Base-by-base conservation (phyloP, 441 rosid genomes). In the Lepidium campestre region DNA sequence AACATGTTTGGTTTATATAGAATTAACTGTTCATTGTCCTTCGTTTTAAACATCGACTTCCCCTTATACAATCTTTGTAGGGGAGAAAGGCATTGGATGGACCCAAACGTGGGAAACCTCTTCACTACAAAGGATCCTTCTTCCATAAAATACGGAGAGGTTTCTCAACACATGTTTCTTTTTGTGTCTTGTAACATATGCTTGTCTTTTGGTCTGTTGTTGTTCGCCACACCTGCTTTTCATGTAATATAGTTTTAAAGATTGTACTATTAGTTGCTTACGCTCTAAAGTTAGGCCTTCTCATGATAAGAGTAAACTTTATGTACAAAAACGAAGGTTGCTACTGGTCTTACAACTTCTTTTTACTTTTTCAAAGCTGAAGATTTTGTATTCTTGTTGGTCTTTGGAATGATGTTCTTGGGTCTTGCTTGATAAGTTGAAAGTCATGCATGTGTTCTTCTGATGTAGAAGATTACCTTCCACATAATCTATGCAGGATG, bases 191-290 rank as follows among this genome's bases (percentile, higher is more conserved):
- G n/a, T 78, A 78, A 71, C 57, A 71, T 75, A 79, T 90, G 86
- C 81, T 83, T 57, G 71, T 74, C 86, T 78, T 83, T 87, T 87
- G 77, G 97, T 87, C 77, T 53, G 85, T 86, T 91, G 78, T 85
- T 78, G 79, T 83, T 86, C 86, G 78, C 79, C 93, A 82, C 84
- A 81, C 81, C 93, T 93, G 89, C 93, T 85, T 91, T 88, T 87
- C 93, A 79, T 90, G 91, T 93, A 88, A 86, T 87, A 60, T 93
- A 84, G 96, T 89, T 91, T 90, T 93, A 80, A 80, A 93, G 98
- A 96, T 91, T 87, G 96, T 87, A 79, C 80, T 80, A 81, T 76
- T 85, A 80, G 91, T 79, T 83, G 88, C 82, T 70, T 68, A 82
- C 78, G 81, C 82, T 83, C 80, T 76, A 84, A 80, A 63, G 76